Percentiles rank a stretch among this genome's conserved stretches.
These are phyloP conservation scores for Periconia sp. DNA, from an alignment of 2,329 filamentous ascomycete genomes.

Conservation along the genomic window DNA sequence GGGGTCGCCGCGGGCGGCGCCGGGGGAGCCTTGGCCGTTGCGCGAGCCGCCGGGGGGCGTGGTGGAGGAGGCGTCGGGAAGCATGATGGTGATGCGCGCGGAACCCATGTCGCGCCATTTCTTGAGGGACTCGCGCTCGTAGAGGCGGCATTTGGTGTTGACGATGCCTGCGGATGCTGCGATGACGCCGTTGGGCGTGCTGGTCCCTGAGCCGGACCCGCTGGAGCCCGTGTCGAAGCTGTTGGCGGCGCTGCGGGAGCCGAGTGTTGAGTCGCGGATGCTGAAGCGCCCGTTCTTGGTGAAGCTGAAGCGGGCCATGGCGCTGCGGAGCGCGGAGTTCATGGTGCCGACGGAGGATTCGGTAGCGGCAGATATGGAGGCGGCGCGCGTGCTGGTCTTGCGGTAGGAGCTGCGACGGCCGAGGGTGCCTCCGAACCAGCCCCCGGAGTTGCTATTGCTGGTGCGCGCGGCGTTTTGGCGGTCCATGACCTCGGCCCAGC, in stretches of 20 bases:
- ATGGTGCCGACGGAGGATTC: constrained; percentile 76
- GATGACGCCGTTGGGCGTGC: constrained; percentile 40
- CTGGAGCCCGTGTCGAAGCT: constrained; percentile 52
- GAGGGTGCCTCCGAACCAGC: constrained; percentile 53
- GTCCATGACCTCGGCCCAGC: constrained; percentile 56
- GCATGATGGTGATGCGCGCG: constrained; percentile 79
- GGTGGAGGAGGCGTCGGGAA: constrained; percentile 52
- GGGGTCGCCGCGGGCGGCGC: constrained; percentile 41
- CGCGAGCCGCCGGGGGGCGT: constrained; percentile 11
- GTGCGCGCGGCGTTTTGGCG: constrained; percentile 50
- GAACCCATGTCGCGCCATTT: constrained; percentile 94
- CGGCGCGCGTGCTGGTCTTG: constrained; percentile 54
- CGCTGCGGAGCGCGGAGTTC: constrained; percentile 72
- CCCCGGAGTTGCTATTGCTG: constrained; percentile 41
- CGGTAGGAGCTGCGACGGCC: constrained; percentile 59
- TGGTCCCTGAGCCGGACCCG: constrained; percentile 44
- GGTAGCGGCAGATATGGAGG: constrained; percentile 64
- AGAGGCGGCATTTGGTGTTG: constrained; percentile 84
- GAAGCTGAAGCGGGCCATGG: constrained; percentile 71
- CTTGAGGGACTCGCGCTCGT: constrained; percentile 69
- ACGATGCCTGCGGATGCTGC: constrained; percentile 65
- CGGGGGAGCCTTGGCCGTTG: constrained; percentile 37
- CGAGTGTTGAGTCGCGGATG: constrained; percentile 76
- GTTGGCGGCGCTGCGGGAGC: constrained; percentile 59
- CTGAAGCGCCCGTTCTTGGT: constrained; percentile 76